Conservation (phyloP, 2,329 filamentous ascomycete genomes). For the Aspergillus japonicus region DNA sequence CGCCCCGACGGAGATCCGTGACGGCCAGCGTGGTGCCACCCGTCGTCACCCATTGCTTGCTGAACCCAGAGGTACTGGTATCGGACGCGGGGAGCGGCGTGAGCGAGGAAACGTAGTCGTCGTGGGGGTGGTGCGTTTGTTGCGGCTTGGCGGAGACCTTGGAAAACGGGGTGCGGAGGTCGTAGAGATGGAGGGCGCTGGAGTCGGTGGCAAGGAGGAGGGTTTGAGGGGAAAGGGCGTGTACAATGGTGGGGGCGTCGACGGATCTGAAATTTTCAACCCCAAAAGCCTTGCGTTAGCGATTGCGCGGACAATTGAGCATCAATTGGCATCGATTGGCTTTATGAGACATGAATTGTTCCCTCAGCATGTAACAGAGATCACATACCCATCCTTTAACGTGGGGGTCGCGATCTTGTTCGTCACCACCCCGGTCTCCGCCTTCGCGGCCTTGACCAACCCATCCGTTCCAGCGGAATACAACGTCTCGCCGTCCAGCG, state of each 20-base stretch:
- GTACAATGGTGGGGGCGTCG: constrained; percentile 77
- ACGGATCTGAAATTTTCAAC: constrained; percentile 35
- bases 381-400: constrained; percentile 41
- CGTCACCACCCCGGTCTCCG: constrained; percentile 64
- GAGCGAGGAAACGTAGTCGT: constrained; percentile 88
- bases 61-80: constrained; percentile 80
- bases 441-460: constrained; percentile 60
- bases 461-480: constrained; percentile 63
- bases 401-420: constrained; percentile 78
- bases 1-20: constrained; percentile 81
- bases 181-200: constrained; percentile 82
- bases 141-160: constrained; percentile 63
- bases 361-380: constrained; percentile 3
- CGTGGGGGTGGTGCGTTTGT: constrained; percentile 81
- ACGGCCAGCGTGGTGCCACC: constrained; percentile 88
- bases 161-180: constrained; percentile 64
- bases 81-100: constrained; percentile 76
- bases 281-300: background rate
- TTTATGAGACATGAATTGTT: background rate
- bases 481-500: constrained; percentile 69
- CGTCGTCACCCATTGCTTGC: constrained; percentile 93
- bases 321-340: background rate
- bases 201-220: constrained; percentile 89
- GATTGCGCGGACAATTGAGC: background rate
- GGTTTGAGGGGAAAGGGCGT: constrained; percentile 81